Percentiles rank a stretch among this genome's conserved stretches.
These are phyloP conservation scores for Chenopodium suecicum DNA, from an alignment of 148 eudicot genomes.

Conservation along the genomic window DNA sequence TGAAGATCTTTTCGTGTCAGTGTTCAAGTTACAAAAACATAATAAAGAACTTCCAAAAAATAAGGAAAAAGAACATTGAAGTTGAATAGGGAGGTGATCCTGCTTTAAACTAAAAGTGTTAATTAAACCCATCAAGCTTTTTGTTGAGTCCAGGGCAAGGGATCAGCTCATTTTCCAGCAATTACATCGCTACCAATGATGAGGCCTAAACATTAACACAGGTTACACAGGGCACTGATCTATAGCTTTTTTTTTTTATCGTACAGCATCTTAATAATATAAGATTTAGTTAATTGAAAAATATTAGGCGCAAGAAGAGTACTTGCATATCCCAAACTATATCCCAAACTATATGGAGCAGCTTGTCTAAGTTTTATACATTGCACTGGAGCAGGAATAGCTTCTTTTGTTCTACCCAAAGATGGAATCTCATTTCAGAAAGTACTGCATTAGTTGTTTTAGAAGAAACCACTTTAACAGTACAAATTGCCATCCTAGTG, in stretches of 20 bases:
- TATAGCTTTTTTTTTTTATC: no score
- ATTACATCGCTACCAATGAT: slow-evolving; percentile 4
- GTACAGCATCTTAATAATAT: no score
- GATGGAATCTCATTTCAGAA: no score
- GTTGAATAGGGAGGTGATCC: neutral
- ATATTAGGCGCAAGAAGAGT: neutral
- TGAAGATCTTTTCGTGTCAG: no score
- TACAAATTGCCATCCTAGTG: neutral
- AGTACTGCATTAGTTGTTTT: no score
- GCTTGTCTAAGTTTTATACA: neutral
- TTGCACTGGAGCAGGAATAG: no score
- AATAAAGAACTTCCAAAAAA: no score
- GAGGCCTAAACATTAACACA: neutral
- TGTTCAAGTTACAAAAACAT: no score
- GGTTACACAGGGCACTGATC: neutral
- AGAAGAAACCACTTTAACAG: no score
- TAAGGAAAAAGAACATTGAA: neutral
- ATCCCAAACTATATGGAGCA: neutral
- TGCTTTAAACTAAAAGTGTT: neutral
- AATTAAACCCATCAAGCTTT: neutral
- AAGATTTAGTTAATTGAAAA: no score
- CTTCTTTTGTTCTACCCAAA: no score
- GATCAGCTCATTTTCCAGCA: neutral
- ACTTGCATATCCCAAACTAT: neutral
- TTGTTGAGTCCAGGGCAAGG: neutral